Evolutionary conservation across 1,284 basidiomycete genomes (phyloP), one percentile per base, ranked within the genome.

Genomic region (Cutaneotrichosporon sp.): DNA sequence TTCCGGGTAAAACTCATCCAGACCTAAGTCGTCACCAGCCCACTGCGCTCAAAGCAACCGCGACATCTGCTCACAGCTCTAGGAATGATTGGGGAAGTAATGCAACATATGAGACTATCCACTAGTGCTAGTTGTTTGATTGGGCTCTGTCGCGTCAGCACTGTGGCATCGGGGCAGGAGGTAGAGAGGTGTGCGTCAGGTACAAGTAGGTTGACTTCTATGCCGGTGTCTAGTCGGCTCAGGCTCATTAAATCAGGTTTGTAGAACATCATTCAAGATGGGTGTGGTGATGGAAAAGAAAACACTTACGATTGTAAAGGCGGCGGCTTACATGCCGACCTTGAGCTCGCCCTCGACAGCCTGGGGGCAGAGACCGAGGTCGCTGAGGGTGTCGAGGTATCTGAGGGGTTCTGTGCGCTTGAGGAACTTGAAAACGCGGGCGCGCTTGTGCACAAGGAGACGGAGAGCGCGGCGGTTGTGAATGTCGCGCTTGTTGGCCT

Each of bases 291-390:
- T n/a, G 15, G 9, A 13, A 8, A 33, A 18, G 30, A 45, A 15
- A 9, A 15, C 44, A 48, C 36, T 60, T 20, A 59, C 56, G 26
- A 10, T 30, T 30, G 26, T 5, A 30, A 30, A 30, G 26, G 26
- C n/a, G n/a, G n/a, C n/a, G n/a, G n/a, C n/a, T 30, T 56, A 59
- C 49, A 64, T 55, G 44, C 54, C 51, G 34, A 88, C 80, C 52
- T 85, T 79, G 37, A 96, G 76, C 70, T 97, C 92, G 43, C 92
- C 92, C 75, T 96, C 91, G 5, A 97, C 88, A 21, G 85, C 84
- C 59, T 80, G 80, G 21, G 83, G 80, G 63, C 91, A 85, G 44
- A 97, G 72, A 2, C 87, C 93, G 26, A 94, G 77, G 54, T 85
- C 83, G 35, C 80, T 78, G 51, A 97, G 78, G 34, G 90, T 73